Base-by-base conservation (phyloP, 75 land plant genomes). In the Selaginella moellendorffii region DNA sequence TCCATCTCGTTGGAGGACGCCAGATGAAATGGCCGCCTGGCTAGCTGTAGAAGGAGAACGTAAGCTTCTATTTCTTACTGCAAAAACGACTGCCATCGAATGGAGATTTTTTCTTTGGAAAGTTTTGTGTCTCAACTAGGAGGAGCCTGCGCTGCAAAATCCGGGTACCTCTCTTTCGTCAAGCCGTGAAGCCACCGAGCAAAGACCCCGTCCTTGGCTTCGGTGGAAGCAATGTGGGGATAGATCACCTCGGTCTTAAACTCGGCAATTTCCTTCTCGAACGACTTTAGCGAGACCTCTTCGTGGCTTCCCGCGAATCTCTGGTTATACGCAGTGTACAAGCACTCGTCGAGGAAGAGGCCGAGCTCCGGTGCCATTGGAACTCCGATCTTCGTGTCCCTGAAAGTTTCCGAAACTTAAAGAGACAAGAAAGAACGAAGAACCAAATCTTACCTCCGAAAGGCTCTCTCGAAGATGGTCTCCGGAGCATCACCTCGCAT, bases 361-460 rank as follows among this genome's bases (percentile, higher is more conserved):
- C 97, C 97, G 53, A 88, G 79, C 68, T 91, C 97, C 23, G 95
- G 97, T 5, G 97, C 95, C 29, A 84, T 85, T 0, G 97, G 97
- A 31, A 89, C 90, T 71, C 74, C 85, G 26, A 92, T 74, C 30
- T 70, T 71, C 0, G 75, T 74, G 62, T 83, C 86, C 77, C 96
- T 92, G 79, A 24, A 8, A 56, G n/a, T 20, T 24, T 56, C 24
- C 60, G 5, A 24, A 20, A 19, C 60, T n/a, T n/a, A n/a, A n/a
- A n/a, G n/a, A n/a, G n/a, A n/a, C n/a, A n/a, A n/a, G n/a, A n/a
- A n/a, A 36, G 5, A 36, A 36, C 46, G 46, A 5, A 36, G 46
- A 36, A 36, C 14, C 10, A 36, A 36, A 36, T 65, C 85, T 56
- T 56, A 56, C 59, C 59, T 56, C n/a, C 59, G 5, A 21, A 56